A percentile compares a stretch with the other conserved stretches of the same genome.
These are phyloP conservation scores for Beauveria brongniartii DNA, from an alignment of 2,329 filamentous ascomycete genomes.

Conservation along the genomic window DNA sequence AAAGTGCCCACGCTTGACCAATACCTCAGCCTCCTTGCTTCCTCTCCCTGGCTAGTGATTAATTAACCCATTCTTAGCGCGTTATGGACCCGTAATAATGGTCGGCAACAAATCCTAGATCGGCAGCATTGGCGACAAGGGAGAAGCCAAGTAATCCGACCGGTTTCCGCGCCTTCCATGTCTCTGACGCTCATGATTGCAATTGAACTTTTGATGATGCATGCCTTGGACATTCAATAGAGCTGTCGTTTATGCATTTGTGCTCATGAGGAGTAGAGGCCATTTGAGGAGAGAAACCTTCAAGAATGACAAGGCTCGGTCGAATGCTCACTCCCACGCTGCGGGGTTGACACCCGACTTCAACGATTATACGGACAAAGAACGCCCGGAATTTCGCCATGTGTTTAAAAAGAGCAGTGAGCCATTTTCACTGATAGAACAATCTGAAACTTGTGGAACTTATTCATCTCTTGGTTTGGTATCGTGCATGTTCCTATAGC, in stretches of 20 bases:
- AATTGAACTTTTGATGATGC: neutral
- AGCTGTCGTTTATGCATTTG: neutral
- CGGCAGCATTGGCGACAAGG: neutral
- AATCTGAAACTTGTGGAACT: too few species aligned
- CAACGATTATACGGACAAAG: neutral
- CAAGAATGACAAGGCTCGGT: neutral
- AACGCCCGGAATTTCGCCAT: neutral
- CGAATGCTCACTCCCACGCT: neutral
- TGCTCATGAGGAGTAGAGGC: neutral
- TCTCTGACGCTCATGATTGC: conserved; percentile 3
- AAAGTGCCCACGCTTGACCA: too few species aligned
- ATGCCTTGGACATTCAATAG: neutral
- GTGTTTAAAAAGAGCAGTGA: neutral
- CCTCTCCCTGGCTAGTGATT: too few species aligned
- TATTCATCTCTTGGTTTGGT: too few species aligned
- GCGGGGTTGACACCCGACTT: neutral
- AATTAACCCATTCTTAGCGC: too few species aligned
- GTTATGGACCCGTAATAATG: too few species aligned
- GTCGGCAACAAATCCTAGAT: neutral
- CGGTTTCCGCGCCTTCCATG: conserved; percentile 9
- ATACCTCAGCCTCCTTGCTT: too few species aligned
- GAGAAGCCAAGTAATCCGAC: conserved; percentile 10
- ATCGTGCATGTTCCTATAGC: too few species aligned
- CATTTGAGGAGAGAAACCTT: neutral
- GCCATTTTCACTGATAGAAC: too few species aligned